phyloP scores from a whole-genome alignment of 2,329 filamentous ascomycete species.

The Rutstroemia sp. region DNA sequence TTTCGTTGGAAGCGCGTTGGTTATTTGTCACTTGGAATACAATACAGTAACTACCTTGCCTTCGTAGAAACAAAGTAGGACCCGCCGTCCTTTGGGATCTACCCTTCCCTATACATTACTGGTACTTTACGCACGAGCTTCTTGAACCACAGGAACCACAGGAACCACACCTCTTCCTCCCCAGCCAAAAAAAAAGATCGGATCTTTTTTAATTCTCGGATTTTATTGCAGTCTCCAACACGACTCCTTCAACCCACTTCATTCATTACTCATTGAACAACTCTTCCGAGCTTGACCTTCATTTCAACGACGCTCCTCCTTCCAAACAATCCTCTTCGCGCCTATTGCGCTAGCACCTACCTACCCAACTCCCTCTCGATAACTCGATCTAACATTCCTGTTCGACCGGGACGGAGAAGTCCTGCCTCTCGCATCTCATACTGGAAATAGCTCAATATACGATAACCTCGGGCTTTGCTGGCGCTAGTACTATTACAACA shows the following conservation, averaged over 20 bases:
- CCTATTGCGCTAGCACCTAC: not conserved
- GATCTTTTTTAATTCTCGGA: slow-evolving; percentile 3
- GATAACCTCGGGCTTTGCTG: not conserved
- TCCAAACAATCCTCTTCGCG: not conserved
- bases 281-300: not conserved
- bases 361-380: not conserved
- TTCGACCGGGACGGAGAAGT: not conserved
- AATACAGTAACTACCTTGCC: too few relatives aligned
- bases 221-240: not conserved
- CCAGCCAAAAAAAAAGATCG: not conserved
- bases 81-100: too few relatives aligned
- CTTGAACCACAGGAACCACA: not conserved
- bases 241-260: not conserved
- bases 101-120: too few relatives aligned
- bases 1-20: too few relatives aligned
- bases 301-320: not conserved
- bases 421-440: not conserved
- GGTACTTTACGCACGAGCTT: slow-evolving; percentile 7
- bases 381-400: not conserved
- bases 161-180: not conserved
- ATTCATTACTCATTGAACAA: not conserved
- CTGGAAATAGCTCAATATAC: not conserved
- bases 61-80: too few relatives aligned
- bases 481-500: not conserved
- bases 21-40: too few relatives aligned